Percentiles rank a stretch among this genome's conserved stretches.
Evolutionary conservation across 2,329 filamentous ascomycete genomes (phyloP).

Genomic region (Orbilia quercus): DNA sequence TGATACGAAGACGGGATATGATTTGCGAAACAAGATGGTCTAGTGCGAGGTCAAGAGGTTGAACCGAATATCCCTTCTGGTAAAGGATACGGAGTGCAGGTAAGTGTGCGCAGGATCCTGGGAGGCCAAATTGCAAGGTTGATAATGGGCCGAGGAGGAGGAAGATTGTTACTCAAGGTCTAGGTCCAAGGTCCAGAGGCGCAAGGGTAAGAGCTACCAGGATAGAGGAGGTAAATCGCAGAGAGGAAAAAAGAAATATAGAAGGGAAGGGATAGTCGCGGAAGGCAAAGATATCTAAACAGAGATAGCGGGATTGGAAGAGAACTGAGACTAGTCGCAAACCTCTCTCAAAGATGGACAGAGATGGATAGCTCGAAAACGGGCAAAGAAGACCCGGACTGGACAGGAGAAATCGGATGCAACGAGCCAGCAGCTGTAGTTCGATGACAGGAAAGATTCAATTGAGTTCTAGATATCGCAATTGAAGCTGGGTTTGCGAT

Average conservation of each 20-base stretch:
- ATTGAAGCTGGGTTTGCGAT: conserved; percentile 15
- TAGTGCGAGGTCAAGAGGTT: conserved; percentile 11
- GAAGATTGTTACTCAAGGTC: conserved; percentile 25
- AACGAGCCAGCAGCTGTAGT: conserved; percentile 16
- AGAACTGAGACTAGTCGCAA: conserved; percentile 51
- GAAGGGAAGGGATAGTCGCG: conserved; percentile 22
- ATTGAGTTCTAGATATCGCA: conserved; percentile 14
- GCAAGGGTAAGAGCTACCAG: conserved; percentile 33
- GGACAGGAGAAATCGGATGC: conserved; percentile 32
- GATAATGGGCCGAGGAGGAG: conserved; percentile 10
- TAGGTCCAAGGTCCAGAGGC: conserved; percentile 28
- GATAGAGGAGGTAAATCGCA: conserved; percentile 39
- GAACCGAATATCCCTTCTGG: conserved; percentile 31
- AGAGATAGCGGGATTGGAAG: conserved; percentile 30
- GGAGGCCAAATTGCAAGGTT: conserved; percentile 47
- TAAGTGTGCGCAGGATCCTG: conserved; percentile 21
- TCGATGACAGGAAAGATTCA: conserved; percentile 5
- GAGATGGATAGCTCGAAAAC: conserved; percentile 39
- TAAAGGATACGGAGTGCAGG: conserved; percentile 36
- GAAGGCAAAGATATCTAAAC: conserved; percentile 55
- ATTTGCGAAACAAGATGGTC: conserved; percentile 43
- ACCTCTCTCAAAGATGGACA: conserved; percentile 38
- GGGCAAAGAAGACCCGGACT: conserved; percentile 22
- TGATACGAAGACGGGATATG: conserved; percentile 41
- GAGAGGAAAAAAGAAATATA: conserved; percentile 36